A percentile compares a stretch with the other conserved stretches of the same genome.
Evolutionary conservation across 345 rosid genomes (phyloP).

Genomic region (Hibiscus syriacus): DNA sequence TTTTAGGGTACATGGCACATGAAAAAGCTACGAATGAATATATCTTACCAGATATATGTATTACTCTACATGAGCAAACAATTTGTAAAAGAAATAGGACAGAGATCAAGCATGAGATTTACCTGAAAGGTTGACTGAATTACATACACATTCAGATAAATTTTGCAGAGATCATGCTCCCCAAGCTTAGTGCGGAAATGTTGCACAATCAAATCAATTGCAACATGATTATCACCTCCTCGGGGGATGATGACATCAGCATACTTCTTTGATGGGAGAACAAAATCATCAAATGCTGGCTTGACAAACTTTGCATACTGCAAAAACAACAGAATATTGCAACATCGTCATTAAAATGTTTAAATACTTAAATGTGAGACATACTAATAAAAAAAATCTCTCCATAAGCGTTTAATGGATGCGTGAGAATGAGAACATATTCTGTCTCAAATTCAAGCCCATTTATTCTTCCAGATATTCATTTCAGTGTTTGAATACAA

Average conservation of each 20-base stretch:
- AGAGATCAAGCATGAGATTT: constrained; percentile 1
- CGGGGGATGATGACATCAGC: constrained; percentile 94
- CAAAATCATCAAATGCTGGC: constrained; percentile 99
- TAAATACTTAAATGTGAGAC: background rate
- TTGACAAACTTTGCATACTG: constrained; percentile 98
- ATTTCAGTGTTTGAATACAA: background rate
- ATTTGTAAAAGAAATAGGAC: background rate
- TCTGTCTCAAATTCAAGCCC: background rate
- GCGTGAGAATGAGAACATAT: background rate
- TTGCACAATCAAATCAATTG: constrained; percentile 91
- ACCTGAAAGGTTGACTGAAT: constrained; percentile 96
- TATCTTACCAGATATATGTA: constrained; percentile 9
- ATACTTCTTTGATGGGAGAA: constrained; percentile 89
- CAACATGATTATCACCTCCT: constrained; percentile 96
- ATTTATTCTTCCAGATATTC: background rate
- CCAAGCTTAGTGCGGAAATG: constrained; percentile 95
- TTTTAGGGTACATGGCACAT: background rate
- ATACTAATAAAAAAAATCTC: background rate
- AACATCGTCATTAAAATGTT: background rate
- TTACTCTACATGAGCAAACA: constrained; percentile 1
- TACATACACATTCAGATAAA: constrained; percentile 73
- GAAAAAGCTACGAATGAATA: background rate
- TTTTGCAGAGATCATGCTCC: constrained; percentile 86
- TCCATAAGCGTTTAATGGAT: background rate
- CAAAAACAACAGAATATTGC: background rate